Conservation (phyloP, 1,139 yeast genomes). For the Saccharomyces hybrid region DNA sequence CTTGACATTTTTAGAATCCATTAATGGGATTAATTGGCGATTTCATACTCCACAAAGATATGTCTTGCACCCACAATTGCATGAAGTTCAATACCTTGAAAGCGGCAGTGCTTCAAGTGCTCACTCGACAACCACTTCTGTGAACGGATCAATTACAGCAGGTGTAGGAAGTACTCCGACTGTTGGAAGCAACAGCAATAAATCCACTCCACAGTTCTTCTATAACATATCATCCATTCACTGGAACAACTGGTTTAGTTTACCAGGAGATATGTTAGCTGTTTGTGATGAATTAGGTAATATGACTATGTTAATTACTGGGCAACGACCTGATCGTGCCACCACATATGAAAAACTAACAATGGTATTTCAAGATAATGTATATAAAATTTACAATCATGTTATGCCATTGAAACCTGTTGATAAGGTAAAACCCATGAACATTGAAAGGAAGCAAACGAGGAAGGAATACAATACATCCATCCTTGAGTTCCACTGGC, state of each 20-base stretch:
- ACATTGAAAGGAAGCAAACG: constrained; percentile 26
- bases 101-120: constrained; percentile 1
- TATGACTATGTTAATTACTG: constrained; percentile 31
- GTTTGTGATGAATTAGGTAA: constrained; percentile 33
- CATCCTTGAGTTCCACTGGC: constrained; percentile 31
- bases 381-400: constrained; percentile 29
- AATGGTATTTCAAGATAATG: constrained; percentile 31
- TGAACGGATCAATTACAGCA: constrained; percentile 9
- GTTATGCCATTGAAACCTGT: constrained; percentile 18
- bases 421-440: constrained; percentile 5
- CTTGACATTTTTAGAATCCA: constrained; percentile 30
- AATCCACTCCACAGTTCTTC: constrained; percentile 19
- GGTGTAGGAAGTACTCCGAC: constrained; percentile 6
- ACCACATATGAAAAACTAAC: constrained; percentile 30
- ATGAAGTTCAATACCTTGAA: constrained; percentile 15
- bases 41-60: constrained; percentile 31
- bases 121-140: background rate
- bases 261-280: constrained; percentile 32
- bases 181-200: constrained; percentile 7
- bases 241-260: constrained; percentile 32
- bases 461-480: constrained; percentile 30
- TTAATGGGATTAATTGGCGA: constrained; percentile 34
- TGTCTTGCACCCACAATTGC: constrained; percentile 29
- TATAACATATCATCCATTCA: constrained; percentile 27
- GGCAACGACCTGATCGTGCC: constrained; percentile 31